Evolutionary conservation across 1,284 basidiomycete species (phyloP).

Genomic region (Melampsora occidentalis): DNA sequence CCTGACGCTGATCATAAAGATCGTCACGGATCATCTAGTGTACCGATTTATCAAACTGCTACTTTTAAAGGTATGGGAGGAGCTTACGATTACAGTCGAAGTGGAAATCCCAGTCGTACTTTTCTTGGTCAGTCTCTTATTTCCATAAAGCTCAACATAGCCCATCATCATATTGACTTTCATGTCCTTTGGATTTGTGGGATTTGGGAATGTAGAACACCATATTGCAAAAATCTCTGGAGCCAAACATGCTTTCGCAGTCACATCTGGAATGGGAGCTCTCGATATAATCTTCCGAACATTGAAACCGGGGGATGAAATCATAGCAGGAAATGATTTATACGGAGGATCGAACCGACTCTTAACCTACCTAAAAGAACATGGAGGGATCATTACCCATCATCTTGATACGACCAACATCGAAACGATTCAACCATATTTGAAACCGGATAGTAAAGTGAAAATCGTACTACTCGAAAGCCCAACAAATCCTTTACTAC

Average conservation of each 20-base stretch:
- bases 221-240: constrained; percentile 92
- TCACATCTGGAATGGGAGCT: constrained; percentile 96
- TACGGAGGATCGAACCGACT: constrained; percentile 98
- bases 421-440: constrained; percentile 63
- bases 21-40: constrained; percentile 87
- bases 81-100: constrained; percentile 88
- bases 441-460: constrained; percentile 66
- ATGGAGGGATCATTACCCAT: constrained; percentile 83
- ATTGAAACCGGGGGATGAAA: constrained; percentile 87
- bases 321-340: constrained; percentile 91
- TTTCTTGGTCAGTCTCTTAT: constrained; percentile 69
- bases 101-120: constrained; percentile 92
- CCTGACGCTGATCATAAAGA: constrained; percentile 74
- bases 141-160: not conserved
- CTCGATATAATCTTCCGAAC: constrained; percentile 91
- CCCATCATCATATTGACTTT: constrained; percentile 8
- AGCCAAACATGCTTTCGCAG: constrained; percentile 79
- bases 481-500: constrained; percentile 94
- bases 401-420: constrained; percentile 91
- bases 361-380: constrained; percentile 74
- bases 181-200: not conserved
- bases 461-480: constrained; percentile 93
- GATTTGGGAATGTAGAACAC: constrained; percentile 64
- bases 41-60: constrained; percentile 96
- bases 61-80: constrained; percentile 95